Evolutionary conservation across 2,329 filamentous ascomycete species (phyloP).

Genomic region (Fusarium dimerum): DNA sequence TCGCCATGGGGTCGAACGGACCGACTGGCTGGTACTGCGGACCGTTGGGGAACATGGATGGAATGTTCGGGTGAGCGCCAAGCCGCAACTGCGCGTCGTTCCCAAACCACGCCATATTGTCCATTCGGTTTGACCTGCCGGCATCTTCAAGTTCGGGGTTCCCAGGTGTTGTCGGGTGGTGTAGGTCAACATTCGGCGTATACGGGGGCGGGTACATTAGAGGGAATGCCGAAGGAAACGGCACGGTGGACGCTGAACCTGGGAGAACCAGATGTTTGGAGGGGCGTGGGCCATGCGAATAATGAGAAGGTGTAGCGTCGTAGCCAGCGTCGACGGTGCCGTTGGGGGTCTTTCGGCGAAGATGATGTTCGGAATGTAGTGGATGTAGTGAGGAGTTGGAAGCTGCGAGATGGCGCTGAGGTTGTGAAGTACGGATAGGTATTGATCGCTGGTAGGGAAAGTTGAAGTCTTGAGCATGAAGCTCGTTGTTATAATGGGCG

Average conservation of each 20-base stretch:
- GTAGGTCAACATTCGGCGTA: slow-evolving; percentile 9
- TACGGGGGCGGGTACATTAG: slow-evolving; percentile 15
- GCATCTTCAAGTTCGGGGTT: slow-evolving; percentile 16
- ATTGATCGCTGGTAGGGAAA: slow-evolving; percentile 30
- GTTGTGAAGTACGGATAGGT: slow-evolving; percentile 36
- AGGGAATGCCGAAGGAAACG: slow-evolving; percentile 14
- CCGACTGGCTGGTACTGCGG: slow-evolving; percentile 15
- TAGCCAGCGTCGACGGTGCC: slow-evolving; percentile 93
- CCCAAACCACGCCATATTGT: slow-evolving; percentile 18
- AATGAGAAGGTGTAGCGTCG: slow-evolving; percentile 77
- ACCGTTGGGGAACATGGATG: slow-evolving; percentile 9
- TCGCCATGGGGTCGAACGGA: slow-evolving; percentile 16
- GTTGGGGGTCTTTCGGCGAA: slow-evolving; percentile 89
- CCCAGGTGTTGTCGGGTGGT: slow-evolving; percentile 13
- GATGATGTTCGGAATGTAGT: slow-evolving; percentile 65
- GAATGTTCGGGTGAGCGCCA: slow-evolving; percentile 16
- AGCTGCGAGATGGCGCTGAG: slow-evolving; percentile 20
- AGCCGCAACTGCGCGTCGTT: slow-evolving; percentile 12
- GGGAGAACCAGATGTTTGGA: slow-evolving; percentile 83
- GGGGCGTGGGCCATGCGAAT: slow-evolving; percentile 71
- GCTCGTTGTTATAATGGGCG: slow-evolving; percentile 12
- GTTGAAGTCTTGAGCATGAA: slow-evolving; percentile 32
- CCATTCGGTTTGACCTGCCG: slow-evolving; percentile 8
- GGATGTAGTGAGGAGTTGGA: slow-evolving; percentile 22
- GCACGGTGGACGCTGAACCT: slow-evolving; percentile 35